Evolutionary conservation across 2,329 filamentous ascomycete species (phyloP).

Genomic region (Xylaria hypoxylon): DNA sequence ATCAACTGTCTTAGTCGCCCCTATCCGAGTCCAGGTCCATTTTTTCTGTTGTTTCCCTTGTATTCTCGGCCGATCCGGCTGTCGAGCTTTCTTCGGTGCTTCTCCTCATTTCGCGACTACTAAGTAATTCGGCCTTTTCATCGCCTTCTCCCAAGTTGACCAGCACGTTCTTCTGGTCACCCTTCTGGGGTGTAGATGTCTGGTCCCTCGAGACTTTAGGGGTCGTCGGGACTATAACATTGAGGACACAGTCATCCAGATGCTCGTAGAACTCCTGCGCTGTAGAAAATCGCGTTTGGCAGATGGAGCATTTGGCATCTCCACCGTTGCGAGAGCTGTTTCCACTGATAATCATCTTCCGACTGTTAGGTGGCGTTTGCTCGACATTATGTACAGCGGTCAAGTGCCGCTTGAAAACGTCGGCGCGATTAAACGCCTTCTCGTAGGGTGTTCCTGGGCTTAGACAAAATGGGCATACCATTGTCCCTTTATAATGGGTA

Average conservation of each 20-base stretch:
- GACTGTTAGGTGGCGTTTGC: slow-evolving; percentile 90
- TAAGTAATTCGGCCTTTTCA: slow-evolving; percentile 40
- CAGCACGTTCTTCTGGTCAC: slow-evolving; percentile 42
- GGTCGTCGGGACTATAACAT: slow-evolving; percentile 65
- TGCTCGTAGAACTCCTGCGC: slow-evolving; percentile 99
- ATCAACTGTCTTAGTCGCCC: slow-evolving; percentile 29
- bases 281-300: slow-evolving; percentile 79
- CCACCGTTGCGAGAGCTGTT: slow-evolving; percentile 56
- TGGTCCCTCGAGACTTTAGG: slow-evolving; percentile 50
- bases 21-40: slow-evolving; percentile 51
- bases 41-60: slow-evolving; percentile 42
- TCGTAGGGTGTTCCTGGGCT: slow-evolving; percentile 88
- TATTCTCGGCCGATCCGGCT: slow-evolving; percentile 38
- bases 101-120: slow-evolving; percentile 34
- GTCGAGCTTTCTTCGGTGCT: slow-evolving; percentile 36
- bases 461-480: slow-evolving; percentile 96
- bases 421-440: slow-evolving; percentile 95
- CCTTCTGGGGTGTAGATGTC: slow-evolving; percentile 46
- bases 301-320: slow-evolving; percentile 91
- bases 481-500: slow-evolving; percentile 96
- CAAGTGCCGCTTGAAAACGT: slow-evolving; percentile 94
- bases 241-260: slow-evolving; percentile 75
- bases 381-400: slow-evolving; percentile 93
- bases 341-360: slow-evolving; percentile 69
- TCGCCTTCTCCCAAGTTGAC: slow-evolving; percentile 43